phyloP scores from a whole-genome alignment of 352 stramenopile genomes.

The Phytophthora tentaculata region DNA sequence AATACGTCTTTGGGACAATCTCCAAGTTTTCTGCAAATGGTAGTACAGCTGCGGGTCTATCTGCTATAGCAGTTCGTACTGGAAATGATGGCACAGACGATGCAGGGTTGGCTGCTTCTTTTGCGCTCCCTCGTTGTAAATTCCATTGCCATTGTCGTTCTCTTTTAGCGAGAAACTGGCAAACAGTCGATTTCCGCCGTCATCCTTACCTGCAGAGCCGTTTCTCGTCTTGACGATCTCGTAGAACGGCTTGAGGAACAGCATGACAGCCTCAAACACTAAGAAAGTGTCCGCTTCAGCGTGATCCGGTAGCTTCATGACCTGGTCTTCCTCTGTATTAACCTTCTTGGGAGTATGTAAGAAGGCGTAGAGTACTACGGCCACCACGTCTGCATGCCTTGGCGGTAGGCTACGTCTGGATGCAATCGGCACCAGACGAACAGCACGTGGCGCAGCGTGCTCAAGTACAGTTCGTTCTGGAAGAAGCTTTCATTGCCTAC shows the following conservation, averaged over 20 bases:
- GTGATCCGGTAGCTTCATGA: constrained; percentile 39
- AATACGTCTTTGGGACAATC: constrained; percentile 84
- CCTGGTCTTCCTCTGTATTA: constrained; percentile 6
- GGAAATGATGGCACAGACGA: constrained; percentile 69
- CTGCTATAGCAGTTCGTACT: constrained; percentile 80
- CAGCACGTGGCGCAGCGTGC: constrained; percentile 72
- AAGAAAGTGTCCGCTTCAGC: constrained; percentile 74
- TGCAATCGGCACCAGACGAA: constrained; percentile 88
- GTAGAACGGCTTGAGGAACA: constrained; percentile 83
- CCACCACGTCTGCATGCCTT: constrained; percentile 88
- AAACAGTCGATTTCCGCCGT: constrained; percentile 23
- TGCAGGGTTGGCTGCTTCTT: constrained; percentile 55
- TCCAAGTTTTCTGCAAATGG: constrained; percentile 85
- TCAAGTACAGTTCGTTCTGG: constrained; percentile 70
- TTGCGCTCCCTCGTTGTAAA: constrained; percentile 20
- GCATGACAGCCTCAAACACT: constrained; percentile 78
- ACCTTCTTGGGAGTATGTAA: constrained; percentile 24
- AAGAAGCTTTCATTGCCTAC: constrained; percentile 80
- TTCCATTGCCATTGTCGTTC: constrained; percentile 31
- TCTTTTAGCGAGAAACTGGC: constrained; percentile 28
- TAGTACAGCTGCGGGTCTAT: constrained; percentile 85
- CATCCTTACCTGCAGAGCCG: background rate
- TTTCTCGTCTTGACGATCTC: constrained; percentile 60
- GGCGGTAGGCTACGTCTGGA: constrained; percentile 81
- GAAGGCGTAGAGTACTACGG: constrained; percentile 81